These are phyloP conservation scores for Paecilomyces dactylethromorphus DNA, from an alignment of 2,329 filamentous ascomycete species.

Conservation along the genomic window DNA sequence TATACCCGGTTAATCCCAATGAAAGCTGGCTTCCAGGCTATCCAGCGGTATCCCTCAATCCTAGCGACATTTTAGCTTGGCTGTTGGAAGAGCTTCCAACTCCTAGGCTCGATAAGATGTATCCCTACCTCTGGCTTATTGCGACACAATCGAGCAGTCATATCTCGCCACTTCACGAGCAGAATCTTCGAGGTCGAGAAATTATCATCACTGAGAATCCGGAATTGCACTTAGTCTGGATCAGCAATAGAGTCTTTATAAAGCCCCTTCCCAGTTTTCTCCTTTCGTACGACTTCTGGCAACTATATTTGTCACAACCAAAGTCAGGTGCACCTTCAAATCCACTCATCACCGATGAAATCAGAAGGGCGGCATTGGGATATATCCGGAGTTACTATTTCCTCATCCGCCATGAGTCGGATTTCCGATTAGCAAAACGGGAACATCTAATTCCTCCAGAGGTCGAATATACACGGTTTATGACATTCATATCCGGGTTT, in stretches of 20 bases:
- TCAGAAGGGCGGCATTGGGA: background rate
- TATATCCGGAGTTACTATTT: background rate
- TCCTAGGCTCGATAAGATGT: background rate
- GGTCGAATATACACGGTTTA: background rate
- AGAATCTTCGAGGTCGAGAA: background rate
- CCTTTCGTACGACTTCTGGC: background rate
- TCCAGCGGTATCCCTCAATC: background rate
- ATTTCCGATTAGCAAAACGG: background rate
- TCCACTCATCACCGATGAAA: background rate
- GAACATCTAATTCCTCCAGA: background rate
- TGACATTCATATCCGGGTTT: background rate
- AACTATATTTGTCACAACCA: background rate
- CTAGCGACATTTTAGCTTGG: background rate
- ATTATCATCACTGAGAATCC: background rate
- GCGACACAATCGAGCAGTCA: background rate
- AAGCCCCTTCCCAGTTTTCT: background rate
- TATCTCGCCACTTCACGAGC: background rate
- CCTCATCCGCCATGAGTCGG: background rate
- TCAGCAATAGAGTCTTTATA: background rate
- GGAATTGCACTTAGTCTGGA: background rate
- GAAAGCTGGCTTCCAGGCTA: background rate
- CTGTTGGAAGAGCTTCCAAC: background rate
- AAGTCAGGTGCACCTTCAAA: background rate
- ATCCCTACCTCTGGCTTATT: background rate
- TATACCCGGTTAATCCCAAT: background rate